phyloP scores from a whole-genome alignment of 495 filamentous ascomycete species.

The Aspergillus ellipticus region DNA sequence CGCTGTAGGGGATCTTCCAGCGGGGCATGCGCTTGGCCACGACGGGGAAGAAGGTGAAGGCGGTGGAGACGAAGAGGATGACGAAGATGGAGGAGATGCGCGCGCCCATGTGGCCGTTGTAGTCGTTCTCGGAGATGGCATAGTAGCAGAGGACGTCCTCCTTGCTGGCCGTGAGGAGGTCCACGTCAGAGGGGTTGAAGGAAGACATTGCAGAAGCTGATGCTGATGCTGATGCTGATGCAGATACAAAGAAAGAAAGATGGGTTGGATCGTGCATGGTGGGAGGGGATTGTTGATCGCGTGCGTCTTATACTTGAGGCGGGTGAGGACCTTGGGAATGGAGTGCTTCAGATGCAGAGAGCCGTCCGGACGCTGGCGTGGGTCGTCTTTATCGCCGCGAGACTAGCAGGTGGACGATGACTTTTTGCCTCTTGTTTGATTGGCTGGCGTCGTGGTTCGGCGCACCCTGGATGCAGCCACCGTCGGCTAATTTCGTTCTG shows the following conservation, averaged over 20 bases:
- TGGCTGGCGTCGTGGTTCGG: too few species aligned
- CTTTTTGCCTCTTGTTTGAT: too few species aligned
- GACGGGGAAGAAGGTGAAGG: slow-evolving; percentile 1
- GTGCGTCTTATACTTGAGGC: background rate
- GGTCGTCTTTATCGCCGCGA: background rate
- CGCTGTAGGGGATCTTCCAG: slow-evolving; percentile 49
- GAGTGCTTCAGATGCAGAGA: too few species aligned
- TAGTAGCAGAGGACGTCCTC: slow-evolving; percentile 2
- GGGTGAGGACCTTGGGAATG: background rate
- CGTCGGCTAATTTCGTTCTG: too few species aligned
- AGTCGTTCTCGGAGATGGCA: slow-evolving; percentile 1
- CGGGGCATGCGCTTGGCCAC: slow-evolving; percentile 44
- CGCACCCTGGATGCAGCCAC: too few species aligned
- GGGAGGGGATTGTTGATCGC: too few species aligned
- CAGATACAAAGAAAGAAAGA: background rate
- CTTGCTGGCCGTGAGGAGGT: slow-evolving; percentile 2
- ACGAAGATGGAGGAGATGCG: slow-evolving; percentile 5
- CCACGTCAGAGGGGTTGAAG: slow-evolving; percentile 1
- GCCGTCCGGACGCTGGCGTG: too few species aligned
- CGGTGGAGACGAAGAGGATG: background rate
- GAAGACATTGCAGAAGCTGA: background rate
- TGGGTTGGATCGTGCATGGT: background rate
- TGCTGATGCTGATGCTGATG: background rate
- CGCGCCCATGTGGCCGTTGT: slow-evolving; percentile 1
- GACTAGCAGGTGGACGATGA: too few species aligned